Percentiles rank a stretch among this genome's conserved stretches.
phyloP scores from a whole-genome alignment of 2,329 filamentous ascomycete species.

The Aspergillus sp. region DNA sequence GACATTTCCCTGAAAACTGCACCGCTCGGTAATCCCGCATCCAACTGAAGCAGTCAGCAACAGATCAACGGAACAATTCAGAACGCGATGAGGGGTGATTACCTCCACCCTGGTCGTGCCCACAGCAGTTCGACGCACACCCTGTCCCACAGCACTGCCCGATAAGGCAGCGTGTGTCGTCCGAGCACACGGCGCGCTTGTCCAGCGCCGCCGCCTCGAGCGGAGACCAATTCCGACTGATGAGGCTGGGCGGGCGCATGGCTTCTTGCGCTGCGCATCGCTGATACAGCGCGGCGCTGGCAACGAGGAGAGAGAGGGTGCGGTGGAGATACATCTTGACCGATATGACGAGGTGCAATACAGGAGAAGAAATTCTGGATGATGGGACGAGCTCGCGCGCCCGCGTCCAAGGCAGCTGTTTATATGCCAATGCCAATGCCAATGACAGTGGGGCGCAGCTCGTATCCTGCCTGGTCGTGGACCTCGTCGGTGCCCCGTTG shows the following conservation, averaged over 20 bases:
- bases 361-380: no score
- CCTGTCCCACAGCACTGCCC: slow-evolving; percentile 11
- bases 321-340: not conserved
- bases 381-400: not conserved
- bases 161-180: slow-evolving; percentile 4
- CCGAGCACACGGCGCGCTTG: slow-evolving; percentile 8
- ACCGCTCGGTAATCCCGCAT: slow-evolving; percentile 6
- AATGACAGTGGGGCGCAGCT: not conserved
- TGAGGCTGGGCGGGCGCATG: not conserved
- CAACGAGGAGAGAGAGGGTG: not conserved
- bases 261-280: not conserved
- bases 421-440: not conserved
- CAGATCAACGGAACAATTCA: not conserved
- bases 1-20: slow-evolving; percentile 9
- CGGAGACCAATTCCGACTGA: not conserved
- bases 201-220: slow-evolving; percentile 2
- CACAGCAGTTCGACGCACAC: slow-evolving; percentile 13
- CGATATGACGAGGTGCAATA: no score
- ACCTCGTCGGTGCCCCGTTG: not conserved
- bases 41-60: slow-evolving; percentile 4
- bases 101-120: slow-evolving; percentile 10
- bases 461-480: not conserved
- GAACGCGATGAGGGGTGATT: not conserved
- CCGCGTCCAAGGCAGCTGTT: not conserved
- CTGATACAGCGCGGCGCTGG: not conserved